Conservation (phyloP, 768 basidiomycete species). For the Kwoniella dejecticola region DNA sequence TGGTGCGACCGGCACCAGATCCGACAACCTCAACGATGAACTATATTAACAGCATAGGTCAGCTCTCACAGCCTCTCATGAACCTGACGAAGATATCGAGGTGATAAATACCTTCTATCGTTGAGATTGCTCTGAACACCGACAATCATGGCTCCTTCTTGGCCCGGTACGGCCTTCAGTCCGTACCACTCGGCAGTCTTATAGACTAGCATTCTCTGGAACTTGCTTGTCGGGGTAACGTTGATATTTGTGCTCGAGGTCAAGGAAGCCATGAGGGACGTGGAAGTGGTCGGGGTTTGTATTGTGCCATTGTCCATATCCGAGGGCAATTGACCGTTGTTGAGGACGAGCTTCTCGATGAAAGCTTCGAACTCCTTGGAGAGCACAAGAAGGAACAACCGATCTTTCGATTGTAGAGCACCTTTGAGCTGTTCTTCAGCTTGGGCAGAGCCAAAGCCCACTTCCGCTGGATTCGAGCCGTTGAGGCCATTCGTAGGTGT, state of each 20-base stretch:
- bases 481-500: neutral
- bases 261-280: slow-evolving; percentile 13
- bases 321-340: neutral
- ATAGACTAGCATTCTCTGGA: slow-evolving; percentile 50
- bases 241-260: slow-evolving; percentile 18
- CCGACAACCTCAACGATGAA: slow-evolving; percentile 24
- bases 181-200: slow-evolving; percentile 53
- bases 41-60: slow-evolving; percentile 10
- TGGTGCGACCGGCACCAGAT: slow-evolving; percentile 32
- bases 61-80: no score
- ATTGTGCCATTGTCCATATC: neutral
- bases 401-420: slow-evolving; percentile 38
- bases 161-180: slow-evolving; percentile 38
- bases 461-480: slow-evolving; percentile 24
- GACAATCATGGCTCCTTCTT: slow-evolving; percentile 33
- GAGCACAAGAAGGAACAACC: slow-evolving; percentile 43
- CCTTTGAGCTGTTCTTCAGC: slow-evolving; percentile 43
- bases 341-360: slow-evolving; percentile 11
- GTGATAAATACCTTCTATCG: slow-evolving; percentile 44
- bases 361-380: slow-evolving; percentile 46
- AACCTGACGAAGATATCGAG: no score
- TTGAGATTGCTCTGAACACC: slow-evolving; percentile 33
- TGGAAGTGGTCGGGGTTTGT: slow-evolving; percentile 2
- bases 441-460: slow-evolving; percentile 33
- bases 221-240: slow-evolving; percentile 34